Evolutionary conservation across 2,329 filamentous ascomycete genomes (phyloP), one percentile per base, ranked within the genome.

Genomic region (Aspergillus ruber): DNA sequence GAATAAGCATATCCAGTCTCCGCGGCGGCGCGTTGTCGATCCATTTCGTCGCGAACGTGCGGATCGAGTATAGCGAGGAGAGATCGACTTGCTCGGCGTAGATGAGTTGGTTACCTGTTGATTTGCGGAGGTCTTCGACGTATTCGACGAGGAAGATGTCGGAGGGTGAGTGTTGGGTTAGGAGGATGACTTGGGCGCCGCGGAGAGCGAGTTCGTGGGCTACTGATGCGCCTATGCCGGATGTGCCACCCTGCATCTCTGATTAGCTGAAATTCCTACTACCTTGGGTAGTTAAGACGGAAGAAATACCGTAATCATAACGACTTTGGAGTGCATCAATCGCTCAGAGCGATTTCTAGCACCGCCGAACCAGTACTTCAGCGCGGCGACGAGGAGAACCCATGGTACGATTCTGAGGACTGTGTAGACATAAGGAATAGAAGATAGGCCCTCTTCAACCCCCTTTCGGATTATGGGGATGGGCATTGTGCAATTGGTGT

Each of bases 41-140:
- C 91, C 94, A 98, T 73, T 89, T 91, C 0, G 93, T 98, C 10
- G 93, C 93, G 66, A 98, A 98, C 53, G 84, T 79, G 35, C 93
- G 86, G 58, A 98, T 85, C 66, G 88, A 94, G 66, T 95, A 83
- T n/a, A 98, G 75, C 13, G 86, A 91, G 10, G 85, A 74, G 23
- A 98, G 80, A 63, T 98, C 90, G 58, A 95, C 89, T 70, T 95
- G 88, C 68, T 98, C 93, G 50, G 93, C 90, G 61, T 95, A 97
- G 57, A 98, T 88, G 62, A 98, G 77, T 49, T 90, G 77, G 70
- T 97, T 97, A 27, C 81, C 78, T 6, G 89, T 88, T 46, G 78
- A 75, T 23, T 78, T 74, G 47, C 94, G 85, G 38, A 98, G 70
- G 65, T 96, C 91, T 57, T 95, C 85, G 58, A 98, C 87, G 69